Base-by-base conservation (phyloP, 2,329 filamentous ascomycete species). In the Nothophaeocryptopus gaeumannii region DNA sequence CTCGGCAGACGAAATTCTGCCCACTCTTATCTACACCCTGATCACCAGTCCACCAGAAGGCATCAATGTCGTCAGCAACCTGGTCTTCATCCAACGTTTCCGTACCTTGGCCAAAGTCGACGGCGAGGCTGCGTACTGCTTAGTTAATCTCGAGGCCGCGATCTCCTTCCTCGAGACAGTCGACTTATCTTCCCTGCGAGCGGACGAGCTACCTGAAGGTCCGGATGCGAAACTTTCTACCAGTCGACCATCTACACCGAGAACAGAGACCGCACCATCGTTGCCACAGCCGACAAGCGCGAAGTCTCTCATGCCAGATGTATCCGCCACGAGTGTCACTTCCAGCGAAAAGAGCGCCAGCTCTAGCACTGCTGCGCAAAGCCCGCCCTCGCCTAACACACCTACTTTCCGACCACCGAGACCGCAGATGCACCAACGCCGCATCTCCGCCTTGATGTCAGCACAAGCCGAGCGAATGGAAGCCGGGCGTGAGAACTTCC, bases 81-180 rank as follows among this genome's bases (percentile, higher is more conserved):
- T 95, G n/a, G 83, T 87, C 60, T 99, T 97, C 67, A 90, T 97
- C 58, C 91, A 97, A 66, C 78, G 87, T 54, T 99, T 99, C 67
- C 83, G 93, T 48, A 88, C 89, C 67, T 82, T 88, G 45, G 84
- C 78, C 56, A 96, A 92, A 63, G 81, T 97, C 33, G 89, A 95
- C 50, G 93, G 93, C 12, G 93, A 99, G 70, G 87, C 91, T 10
- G 91, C 93, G 1, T 99, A 99, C 69, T 97, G 93, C 64, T 76
- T 99, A 50, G 96, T 95, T 35, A 99, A 96, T 60, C 79, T 99
- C 1, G 93, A 99, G 70, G 93, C 93, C 13, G 88, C 92, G 50
- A 89, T 97, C 48, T 91, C 87, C 45, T 99, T 99, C 64, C 75
- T 99, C 11, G 88, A 97, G 64, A 97, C 91, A 0, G 93, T 99